A percentile compares a stretch with the other conserved stretches of the same genome.
These are phyloP conservation scores for Pythium folliculosum DNA, from an alignment of 352 stramenopile genomes.

Conservation along the genomic window DNA sequence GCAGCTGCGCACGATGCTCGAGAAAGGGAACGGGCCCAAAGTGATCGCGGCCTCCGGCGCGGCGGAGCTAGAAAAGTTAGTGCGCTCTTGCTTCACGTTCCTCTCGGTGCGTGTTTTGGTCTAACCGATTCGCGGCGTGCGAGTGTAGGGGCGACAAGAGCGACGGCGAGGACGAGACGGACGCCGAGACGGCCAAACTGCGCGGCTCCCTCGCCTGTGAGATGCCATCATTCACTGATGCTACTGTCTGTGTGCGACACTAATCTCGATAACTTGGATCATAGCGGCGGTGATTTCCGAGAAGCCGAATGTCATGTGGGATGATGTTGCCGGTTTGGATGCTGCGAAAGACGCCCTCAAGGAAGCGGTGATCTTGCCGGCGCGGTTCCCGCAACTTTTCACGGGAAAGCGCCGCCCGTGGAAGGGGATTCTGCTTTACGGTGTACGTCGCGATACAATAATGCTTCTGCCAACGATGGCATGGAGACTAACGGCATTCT, in stretches of 20 bases:
- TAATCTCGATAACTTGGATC: background rate
- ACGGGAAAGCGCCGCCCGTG: constrained; percentile 90
- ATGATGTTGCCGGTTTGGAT: constrained; percentile 97
- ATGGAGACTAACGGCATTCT: constrained; percentile 1
- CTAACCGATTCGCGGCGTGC: background rate
- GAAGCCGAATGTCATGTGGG: constrained; percentile 96
- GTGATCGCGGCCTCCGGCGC: constrained; percentile 53
- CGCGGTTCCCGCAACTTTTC: constrained; percentile 97
- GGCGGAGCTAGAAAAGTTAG: constrained; percentile 78
- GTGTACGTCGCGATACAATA: constrained; percentile 63
- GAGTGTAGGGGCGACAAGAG: constrained; percentile 68
- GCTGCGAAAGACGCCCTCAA: constrained; percentile 98
- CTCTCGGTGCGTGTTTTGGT: too few species aligned
- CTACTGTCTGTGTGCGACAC: background rate
- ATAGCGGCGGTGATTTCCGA: constrained; percentile 83
- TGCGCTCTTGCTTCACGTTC: background rate
- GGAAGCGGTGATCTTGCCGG: constrained; percentile 97
- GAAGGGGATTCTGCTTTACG: constrained; percentile 98
- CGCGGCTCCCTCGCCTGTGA: constrained; percentile 90
- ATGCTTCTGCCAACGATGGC: constrained; percentile 9
- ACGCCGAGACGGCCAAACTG: constrained; percentile 96
- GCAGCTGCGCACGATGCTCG: constrained; percentile 81
- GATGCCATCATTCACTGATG: background rate
- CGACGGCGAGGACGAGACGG: constrained; percentile 86
- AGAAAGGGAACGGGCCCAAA: constrained; percentile 61